Conservation (phyloP, 805 yeast species). For the Candida alai region DNA sequence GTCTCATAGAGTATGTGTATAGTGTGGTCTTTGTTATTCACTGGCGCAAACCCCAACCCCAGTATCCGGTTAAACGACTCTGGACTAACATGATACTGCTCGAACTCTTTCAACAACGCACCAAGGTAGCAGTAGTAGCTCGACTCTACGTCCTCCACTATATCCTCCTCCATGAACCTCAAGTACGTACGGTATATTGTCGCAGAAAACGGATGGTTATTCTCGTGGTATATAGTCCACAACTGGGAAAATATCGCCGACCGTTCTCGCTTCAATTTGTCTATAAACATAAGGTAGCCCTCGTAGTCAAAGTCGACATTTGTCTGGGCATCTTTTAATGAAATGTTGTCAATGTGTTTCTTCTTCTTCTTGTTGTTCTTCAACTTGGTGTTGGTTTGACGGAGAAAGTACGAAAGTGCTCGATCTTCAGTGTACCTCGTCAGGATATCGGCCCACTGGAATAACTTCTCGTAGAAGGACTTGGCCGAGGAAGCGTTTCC, state of each 20-base stretch:
- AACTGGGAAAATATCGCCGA: slow-evolving; percentile 23
- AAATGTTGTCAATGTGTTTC: neutral
- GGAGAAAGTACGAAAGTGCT: slow-evolving; percentile 26
- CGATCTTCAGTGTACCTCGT: slow-evolving; percentile 25
- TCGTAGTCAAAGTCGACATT: slow-evolving; percentile 37
- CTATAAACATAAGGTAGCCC: slow-evolving; percentile 26
- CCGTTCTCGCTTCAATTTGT: slow-evolving; percentile 24
- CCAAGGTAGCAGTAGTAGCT: slow-evolving; percentile 22
- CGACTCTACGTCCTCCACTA: slow-evolving; percentile 14
- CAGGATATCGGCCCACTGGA: slow-evolving; percentile 35
- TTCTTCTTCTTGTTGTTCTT: neutral
- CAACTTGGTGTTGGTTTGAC: slow-evolving; percentile 12
- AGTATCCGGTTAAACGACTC: slow-evolving; percentile 17
- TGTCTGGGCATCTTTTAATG: slow-evolving; percentile 26
- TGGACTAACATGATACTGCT: slow-evolving; percentile 9
- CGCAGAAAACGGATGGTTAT: slow-evolving; percentile 19
- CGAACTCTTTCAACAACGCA: slow-evolving; percentile 12
- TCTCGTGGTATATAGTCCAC: slow-evolving; percentile 32
- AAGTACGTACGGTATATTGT: slow-evolving; percentile 22
- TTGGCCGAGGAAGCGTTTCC: slow-evolving; percentile 17
- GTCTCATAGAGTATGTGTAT: slow-evolving; percentile 15
- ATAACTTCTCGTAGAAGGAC: slow-evolving; percentile 33
- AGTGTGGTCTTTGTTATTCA: slow-evolving; percentile 11
- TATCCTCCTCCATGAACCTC: slow-evolving; percentile 21
- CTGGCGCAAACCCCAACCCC: slow-evolving; percentile 1